Percentiles rank a stretch among this genome's conserved stretches.
Evolutionary conservation across 345 rosid species (phyloP).

Genomic region (Hibiscus tridactylites): DNA sequence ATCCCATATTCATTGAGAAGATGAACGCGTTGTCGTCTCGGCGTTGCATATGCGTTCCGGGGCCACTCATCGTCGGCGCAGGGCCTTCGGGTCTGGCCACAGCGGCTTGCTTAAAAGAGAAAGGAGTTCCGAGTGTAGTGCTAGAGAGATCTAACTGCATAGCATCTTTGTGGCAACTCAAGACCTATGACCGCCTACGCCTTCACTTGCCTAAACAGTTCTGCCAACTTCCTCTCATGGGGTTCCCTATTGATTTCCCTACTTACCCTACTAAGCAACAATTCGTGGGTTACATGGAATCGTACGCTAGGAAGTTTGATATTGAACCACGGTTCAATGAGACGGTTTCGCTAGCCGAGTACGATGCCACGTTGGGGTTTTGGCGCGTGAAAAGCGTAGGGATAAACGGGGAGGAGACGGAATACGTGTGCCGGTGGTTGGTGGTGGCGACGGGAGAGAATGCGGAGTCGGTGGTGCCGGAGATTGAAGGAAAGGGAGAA

Average conservation of each 20-base stretch:
- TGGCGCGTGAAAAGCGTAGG: conserved; percentile 42
- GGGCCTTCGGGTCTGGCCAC: conserved; percentile 59
- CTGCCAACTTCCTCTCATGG: conserved; percentile 55
- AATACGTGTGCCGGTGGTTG: conserved; percentile 60
- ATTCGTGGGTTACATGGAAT: conserved; percentile 44
- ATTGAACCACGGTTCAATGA: conserved; percentile 39
- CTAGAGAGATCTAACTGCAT: conserved; percentile 51
- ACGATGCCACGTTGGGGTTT: conserved; percentile 18
- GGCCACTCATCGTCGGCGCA: conserved; percentile 49
- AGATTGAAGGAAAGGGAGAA: conserved; percentile 53
- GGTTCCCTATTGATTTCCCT: conserved; percentile 37
- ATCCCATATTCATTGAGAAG: conserved; percentile 36
- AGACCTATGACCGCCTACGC: conserved; percentile 54
- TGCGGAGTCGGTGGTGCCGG: conserved; percentile 73
- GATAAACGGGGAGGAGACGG: conserved; percentile 21
- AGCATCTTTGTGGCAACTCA: conserved; percentile 58
- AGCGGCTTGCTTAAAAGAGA: conserved; percentile 43
- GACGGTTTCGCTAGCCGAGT: conserved; percentile 32
- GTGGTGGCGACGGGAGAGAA: conserved; percentile 94
- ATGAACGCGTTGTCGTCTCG: conserved; percentile 16
- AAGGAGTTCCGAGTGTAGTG: conserved; percentile 29
- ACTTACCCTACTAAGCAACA: conserved; percentile 55
- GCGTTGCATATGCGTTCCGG: conserved; percentile 13
- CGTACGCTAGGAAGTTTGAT: conserved; percentile 26
- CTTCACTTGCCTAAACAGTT: conserved; percentile 64